phyloP scores from a whole-genome alignment of 2,329 filamentous ascomycete genomes.

The Fusarium miscanthi region DNA sequence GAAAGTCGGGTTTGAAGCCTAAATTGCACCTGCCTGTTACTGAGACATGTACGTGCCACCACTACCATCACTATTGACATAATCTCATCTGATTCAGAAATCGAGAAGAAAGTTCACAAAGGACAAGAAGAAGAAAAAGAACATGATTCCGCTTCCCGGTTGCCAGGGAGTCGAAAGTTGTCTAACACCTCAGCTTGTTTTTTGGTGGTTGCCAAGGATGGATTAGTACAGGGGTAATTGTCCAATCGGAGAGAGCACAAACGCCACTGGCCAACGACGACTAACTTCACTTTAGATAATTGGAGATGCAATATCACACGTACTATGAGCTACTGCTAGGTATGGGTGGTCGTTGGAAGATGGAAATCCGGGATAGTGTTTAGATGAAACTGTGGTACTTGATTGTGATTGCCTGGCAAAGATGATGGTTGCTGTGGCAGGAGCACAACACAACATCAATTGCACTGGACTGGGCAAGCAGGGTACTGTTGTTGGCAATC shows the following conservation, averaged over 20 bases:
- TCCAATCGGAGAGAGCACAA: constrained; percentile 34
- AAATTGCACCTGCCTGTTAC: constrained; percentile 8
- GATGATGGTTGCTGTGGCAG: constrained; percentile 21
- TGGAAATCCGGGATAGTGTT: constrained; percentile 13
- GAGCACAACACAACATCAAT: constrained; percentile 17
- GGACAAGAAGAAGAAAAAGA: constrained; percentile 10
- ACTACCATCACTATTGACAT: constrained; percentile 6
- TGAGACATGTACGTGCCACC: constrained; percentile 28
- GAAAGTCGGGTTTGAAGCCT: not conserved
- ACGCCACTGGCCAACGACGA: constrained; percentile 35
- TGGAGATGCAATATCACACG: constrained; percentile 32
- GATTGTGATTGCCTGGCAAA: constrained; percentile 23
- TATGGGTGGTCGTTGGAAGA: not conserved
- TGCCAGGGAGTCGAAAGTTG: constrained; percentile 34
- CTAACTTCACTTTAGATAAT: constrained; percentile 39
- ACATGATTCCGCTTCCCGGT: constrained; percentile 29
- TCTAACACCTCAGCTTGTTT: constrained; percentile 29
- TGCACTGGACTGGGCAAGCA: constrained; percentile 6
- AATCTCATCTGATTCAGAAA: constrained; percentile 9
- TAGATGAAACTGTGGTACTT: constrained; percentile 21
- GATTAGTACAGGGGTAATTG: constrained; percentile 26
- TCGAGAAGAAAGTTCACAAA: constrained; percentile 35
- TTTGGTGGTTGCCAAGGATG: constrained; percentile 22
- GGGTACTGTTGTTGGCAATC: constrained; percentile 21
- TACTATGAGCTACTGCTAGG: constrained; percentile 12